Evolutionary conservation across 2,329 filamentous ascomycete genomes (phyloP), one percentile per base, ranked within the genome.

Genomic region (Seiridium unicorne): DNA sequence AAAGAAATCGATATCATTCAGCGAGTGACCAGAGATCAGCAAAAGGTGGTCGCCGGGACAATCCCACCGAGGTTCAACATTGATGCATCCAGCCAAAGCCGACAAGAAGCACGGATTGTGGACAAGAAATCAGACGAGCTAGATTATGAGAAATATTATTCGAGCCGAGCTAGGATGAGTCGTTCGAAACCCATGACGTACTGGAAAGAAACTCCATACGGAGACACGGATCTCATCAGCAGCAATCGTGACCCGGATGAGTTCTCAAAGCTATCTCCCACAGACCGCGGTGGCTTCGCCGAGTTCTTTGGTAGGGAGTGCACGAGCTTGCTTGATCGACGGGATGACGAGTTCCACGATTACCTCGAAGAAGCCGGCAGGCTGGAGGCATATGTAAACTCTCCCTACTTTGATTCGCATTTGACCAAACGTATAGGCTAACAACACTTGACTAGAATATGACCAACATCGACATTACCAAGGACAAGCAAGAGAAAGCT

Each of bases 1-100:
- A 74, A 80, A 58, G 78, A 81, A 61, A 67, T 80, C 36, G 65
- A 67, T 26, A 72, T 76, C 18, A 70, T 80, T 32, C 72, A 68
- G 46, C 69, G 71, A 34, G 76, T 72, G 2, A 62, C 79, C 34
- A 62, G 59, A 31, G 71, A 68, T 32, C 77, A 79, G 59, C 66
- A 63, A 44, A 61, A 55, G 3, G 68, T 77, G 3, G 67, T 76
- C 18, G 61, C 64, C 31, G 64, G 64, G 18, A 65, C 77, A 44
- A 9, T 5, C 4, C 38, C 42, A 18, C 54, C 59, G 26, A 49
- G 40, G 53, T 62, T 63, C 40, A 65, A 55, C 40, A 66, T 65
- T 5, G 60, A 69, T 9, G 64, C 63, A 13, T 58, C 63, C 4
- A 59, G 56, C 5, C 66, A 66, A 9, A 49, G 51, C 35, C 46